Conservation (phyloP, 2,329 filamentous ascomycete species). For the Apiospora arundinis region DNA sequence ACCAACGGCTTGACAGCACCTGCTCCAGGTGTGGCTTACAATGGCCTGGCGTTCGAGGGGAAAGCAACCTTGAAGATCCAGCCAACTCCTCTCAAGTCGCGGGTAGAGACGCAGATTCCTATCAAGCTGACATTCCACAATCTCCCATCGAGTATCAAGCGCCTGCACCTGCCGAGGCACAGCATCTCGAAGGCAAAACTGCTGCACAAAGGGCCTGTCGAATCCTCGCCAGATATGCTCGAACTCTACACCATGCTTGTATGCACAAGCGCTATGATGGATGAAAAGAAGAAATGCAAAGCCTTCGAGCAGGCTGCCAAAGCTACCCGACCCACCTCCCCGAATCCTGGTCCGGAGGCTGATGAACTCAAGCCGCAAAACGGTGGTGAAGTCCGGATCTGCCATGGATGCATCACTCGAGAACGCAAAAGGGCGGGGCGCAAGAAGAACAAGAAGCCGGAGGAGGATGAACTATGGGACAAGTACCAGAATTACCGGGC, state of each 20-base stretch:
- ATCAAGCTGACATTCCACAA: slow-evolving; percentile 81
- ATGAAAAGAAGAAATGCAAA: slow-evolving; percentile 67
- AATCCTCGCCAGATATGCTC: slow-evolving; percentile 73
- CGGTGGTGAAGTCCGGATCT: slow-evolving; percentile 94
- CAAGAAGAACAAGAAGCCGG: slow-evolving; percentile 91
- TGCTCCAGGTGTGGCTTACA: slow-evolving; percentile 29
- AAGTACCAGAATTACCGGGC: slow-evolving; percentile 81
- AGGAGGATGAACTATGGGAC: slow-evolving; percentile 89
- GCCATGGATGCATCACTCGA: slow-evolving; percentile 85
- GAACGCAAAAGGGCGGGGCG: slow-evolving; percentile 90
- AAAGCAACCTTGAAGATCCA: slow-evolving; percentile 62
- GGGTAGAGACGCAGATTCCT: slow-evolving; percentile 95
- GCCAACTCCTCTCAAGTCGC: slow-evolving; percentile 78
- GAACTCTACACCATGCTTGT: slow-evolving; percentile 84
- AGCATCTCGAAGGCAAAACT: slow-evolving; percentile 96
- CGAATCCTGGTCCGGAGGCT: slow-evolving; percentile 56
- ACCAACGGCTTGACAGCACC: slow-evolving; percentile 24
- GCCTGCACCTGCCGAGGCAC: slow-evolving; percentile 84
- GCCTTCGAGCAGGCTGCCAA: slow-evolving; percentile 69
- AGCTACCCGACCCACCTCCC: slow-evolving; percentile 41
- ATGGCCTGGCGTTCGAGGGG: slow-evolving; percentile 24
- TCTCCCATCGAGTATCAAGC: slow-evolving; percentile 76
- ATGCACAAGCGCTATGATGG: slow-evolving; percentile 90
- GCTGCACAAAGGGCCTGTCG: slow-evolving; percentile 73
- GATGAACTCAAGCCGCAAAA: slow-evolving; percentile 79